phyloP scores from a whole-genome alignment of 805 yeast species.

The Wickerhamiella occidentalis region DNA sequence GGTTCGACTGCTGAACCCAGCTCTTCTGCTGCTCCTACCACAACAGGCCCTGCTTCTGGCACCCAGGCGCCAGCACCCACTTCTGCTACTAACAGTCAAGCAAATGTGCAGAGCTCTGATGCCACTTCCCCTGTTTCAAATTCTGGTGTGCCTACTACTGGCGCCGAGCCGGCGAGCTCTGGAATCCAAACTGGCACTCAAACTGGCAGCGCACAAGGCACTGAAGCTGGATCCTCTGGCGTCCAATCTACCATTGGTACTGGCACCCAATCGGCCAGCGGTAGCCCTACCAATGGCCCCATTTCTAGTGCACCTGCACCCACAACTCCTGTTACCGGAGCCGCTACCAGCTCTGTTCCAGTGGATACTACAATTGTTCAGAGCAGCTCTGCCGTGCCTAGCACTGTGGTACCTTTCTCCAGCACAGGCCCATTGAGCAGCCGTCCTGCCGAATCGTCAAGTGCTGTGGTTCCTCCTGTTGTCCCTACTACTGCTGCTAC shows the following conservation, averaged over 20 bases:
- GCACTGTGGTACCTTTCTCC: conserved; percentile 8
- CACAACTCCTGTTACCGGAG: conserved; percentile 7
- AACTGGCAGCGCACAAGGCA: not conserved
- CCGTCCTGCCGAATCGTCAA: not conserved
- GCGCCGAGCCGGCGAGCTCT: not conserved
- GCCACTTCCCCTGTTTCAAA: too few relatives aligned
- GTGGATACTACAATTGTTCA: conserved; percentile 12
- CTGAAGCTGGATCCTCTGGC: not conserved
- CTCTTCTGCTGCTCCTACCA: too few relatives aligned
- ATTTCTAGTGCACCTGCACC: too few relatives aligned
- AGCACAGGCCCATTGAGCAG: not conserved
- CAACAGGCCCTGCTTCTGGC: too few relatives aligned
- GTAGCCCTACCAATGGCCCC: not conserved
- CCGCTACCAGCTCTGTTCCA: conserved; percentile 8
- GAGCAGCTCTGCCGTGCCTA: conserved; percentile 3
- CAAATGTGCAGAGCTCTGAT: too few relatives aligned
- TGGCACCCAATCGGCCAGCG: too few relatives aligned
- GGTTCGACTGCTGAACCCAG: too few relatives aligned
- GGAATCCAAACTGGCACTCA: too few relatives aligned
- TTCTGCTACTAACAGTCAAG: too few relatives aligned
- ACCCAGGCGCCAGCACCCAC: too few relatives aligned
- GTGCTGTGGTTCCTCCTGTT: not conserved
- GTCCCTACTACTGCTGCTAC: not conserved
- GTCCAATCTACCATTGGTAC: not conserved
- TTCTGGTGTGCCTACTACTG: too few relatives aligned